Percentiles rank a stretch among this genome's conserved stretches.
These are phyloP conservation scores for Yamadazyma ubonensis DNA, from an alignment of 805 yeast species.

Conservation along the genomic window DNA sequence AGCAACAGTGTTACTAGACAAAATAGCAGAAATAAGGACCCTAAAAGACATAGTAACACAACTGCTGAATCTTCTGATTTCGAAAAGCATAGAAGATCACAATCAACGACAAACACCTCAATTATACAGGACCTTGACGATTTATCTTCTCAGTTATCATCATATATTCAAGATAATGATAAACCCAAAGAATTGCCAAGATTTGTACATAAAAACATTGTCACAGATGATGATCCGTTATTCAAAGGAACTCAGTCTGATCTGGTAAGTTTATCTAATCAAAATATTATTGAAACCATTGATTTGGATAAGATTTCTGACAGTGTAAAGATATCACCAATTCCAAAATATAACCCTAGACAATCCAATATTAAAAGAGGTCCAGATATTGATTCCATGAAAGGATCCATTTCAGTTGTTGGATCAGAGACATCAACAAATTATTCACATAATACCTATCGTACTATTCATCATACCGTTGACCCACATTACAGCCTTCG, in stretches of 20 bases:
- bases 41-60: slow-evolving; percentile 13
- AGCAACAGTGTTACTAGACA: neutral
- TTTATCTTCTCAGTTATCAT: slow-evolving; percentile 25
- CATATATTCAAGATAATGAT: slow-evolving; percentile 16
- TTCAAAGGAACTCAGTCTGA: neutral
- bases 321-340: slow-evolving; percentile 2
- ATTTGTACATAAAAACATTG: slow-evolving; percentile 17
- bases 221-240: slow-evolving; percentile 13
- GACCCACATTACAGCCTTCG: slow-evolving; percentile 4
- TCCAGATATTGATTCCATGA: slow-evolving; percentile 19
- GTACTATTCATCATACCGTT: neutral
- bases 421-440: slow-evolving; percentile 12
- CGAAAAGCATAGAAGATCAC: slow-evolving; percentile 17
- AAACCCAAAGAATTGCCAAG: slow-evolving; percentile 4
- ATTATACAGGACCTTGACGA: slow-evolving; percentile 28
- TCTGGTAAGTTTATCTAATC: slow-evolving; percentile 5
- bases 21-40: neutral
- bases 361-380: neutral
- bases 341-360: neutral
- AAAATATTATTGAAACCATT: slow-evolving; percentile 8
- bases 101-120: slow-evolving; percentile 28
- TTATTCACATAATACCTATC: slow-evolving; percentile 3
- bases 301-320: slow-evolving; percentile 1
- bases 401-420: slow-evolving; percentile 18
- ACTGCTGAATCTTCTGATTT: slow-evolving; percentile 10